Evolutionary conservation across 2,329 filamentous ascomycete genomes (phyloP), one percentile per base, ranked within the genome.

Genomic region (Cryphonectria radicalis): DNA sequence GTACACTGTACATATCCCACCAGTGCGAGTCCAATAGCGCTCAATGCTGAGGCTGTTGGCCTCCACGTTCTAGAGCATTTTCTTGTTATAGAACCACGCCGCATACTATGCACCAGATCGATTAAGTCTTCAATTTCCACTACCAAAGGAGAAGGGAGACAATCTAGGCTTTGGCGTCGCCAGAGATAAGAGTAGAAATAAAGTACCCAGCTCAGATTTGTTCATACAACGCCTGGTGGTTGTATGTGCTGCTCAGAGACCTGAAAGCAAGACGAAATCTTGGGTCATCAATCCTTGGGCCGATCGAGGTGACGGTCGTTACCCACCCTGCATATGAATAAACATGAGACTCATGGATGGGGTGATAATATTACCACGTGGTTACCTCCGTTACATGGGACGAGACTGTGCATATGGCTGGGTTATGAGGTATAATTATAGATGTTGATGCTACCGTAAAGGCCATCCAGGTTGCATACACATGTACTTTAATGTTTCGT

Each of bases 71-170:
- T n/a, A 11, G 46, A 50, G 62, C 40, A 32, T 19, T 64, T 22
- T 25, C 46, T 46, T 64, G 43, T 28, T 28, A 63, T 63, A 63
- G 62, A 63, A 43, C 40, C 62, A 63, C n/a, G 28, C 62, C n/a
- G 19, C 40, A 46, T 63, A 46, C 17, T 50, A 40, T 10, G 59
- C 11, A 22, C 25, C 19, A 25, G 42, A 3, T 14, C 60, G 32
- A 63, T 13, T 1, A 1, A 8, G 35, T 40, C 35, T 37, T 14
- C 35, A 22, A 0, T n/a, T 7, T 19, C 2, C 53, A 3, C 13
- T 22, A 50, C 6, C 5, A 22, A 22, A 50, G 43, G 22, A 7
- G 22, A 57, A 28, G 53, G n/a, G 25, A 25, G 13, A 3, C 25
- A 6, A 17, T 28, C 4, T 57, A 28, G 5, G 17, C 13, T 19